Evolutionary conservation across 1,284 basidiomycete genomes (phyloP), one percentile per base, ranked within the genome.

Genomic region (Polyporus tsugae): DNA sequence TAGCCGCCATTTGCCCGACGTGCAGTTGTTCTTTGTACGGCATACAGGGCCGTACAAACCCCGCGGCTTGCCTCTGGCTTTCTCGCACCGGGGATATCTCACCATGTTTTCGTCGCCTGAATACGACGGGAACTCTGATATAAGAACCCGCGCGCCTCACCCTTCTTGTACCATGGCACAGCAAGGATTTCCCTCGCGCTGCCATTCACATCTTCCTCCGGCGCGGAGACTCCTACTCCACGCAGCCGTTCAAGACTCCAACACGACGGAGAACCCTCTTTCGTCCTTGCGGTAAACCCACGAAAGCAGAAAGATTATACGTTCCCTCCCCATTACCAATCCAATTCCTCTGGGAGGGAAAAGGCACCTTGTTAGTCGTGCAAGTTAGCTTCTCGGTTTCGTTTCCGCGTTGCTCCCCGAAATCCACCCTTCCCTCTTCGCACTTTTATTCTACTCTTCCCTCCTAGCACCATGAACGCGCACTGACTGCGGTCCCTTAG

Each of bases 401-500:
- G 39, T 41, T 41, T 41, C 39, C 15, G 39, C 17, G 41, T 29
- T 29, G 29, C 29, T 29, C 29, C 9, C 29, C 3, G 1, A 11
- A 4, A 13, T 13, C n/a, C 36, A 4, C 6, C 7, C 3, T 17
- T 25, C 13, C 7, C 17, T 6, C 15, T 10, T 15, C 10, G 29
- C 19, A 19, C 7, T 19, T 13, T 7, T 6, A 7, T 9, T 49
- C 22, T 6, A 7, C 3, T 49, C 22, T 10, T 2, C 46, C 19
- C 11, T 13, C 22, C n/a, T 22, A 49, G 2, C 22, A 25, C 22
- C 4, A 3, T 13, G n/a, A 49, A 4, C 22, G n/a, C 46, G 46
- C 22, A 10, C 29, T 25, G 19, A 60, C 17, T 6, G 7, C 19
- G 6, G 6, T 25, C 29, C 49, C 46, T 22, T 69, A 76, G 74